These are phyloP conservation scores for Citrus maxima DNA, from an alignment of 345 rosid species.

Conservation along the genomic window DNA sequence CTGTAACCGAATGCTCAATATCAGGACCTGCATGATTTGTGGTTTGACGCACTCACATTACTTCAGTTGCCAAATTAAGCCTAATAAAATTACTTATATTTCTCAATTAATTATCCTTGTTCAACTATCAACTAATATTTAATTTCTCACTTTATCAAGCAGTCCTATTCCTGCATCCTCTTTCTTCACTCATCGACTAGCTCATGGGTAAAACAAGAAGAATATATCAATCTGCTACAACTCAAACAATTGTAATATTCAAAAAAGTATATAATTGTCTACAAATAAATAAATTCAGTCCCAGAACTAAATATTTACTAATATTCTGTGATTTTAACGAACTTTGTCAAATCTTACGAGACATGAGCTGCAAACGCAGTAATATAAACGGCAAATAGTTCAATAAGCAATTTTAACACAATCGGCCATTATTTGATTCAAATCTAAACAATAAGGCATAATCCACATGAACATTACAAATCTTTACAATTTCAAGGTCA, in stretches of 20 bases:
- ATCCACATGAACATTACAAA: not conserved
- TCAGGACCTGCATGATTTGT: not conserved
- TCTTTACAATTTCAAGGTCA: not conserved
- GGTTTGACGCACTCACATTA: not conserved
- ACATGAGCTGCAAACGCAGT: not conserved
- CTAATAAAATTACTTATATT: not conserved
- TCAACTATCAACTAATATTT: not conserved
- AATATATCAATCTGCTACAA: not conserved
- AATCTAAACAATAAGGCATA: not conserved
- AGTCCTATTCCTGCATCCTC: not conserved
- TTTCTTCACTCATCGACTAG: not conserved
- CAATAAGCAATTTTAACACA: not conserved
- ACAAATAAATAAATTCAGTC: not conserved
- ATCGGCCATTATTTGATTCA: not conserved
- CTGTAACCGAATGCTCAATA: not conserved
- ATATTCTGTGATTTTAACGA: not conserved
- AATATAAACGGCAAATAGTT: not conserved
- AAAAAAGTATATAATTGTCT: not conserved
- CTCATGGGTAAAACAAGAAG: not conserved
- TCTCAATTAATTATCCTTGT: not conserved
- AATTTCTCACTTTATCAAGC: not conserved
- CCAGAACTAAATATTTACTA: not conserved
- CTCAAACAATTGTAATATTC: not conserved
- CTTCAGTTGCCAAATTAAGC: not conserved
- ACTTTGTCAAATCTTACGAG: not conserved